phyloP scores from a whole-genome alignment of 441 rosid genomes.

The Croton laevigatus region DNA sequence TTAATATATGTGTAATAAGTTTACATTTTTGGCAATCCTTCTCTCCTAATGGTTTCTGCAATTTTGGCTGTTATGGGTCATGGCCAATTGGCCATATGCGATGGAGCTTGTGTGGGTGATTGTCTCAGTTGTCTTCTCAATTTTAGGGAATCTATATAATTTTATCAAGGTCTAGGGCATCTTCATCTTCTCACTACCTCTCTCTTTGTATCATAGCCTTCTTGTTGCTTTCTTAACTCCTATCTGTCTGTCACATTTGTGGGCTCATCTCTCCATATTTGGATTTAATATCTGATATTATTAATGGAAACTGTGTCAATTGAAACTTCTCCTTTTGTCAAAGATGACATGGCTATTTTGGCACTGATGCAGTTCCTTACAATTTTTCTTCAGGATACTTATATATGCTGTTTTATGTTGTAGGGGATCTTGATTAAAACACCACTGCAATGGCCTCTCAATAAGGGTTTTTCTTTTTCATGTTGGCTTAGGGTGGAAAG shows the following conservation, averaged over 20 bases:
- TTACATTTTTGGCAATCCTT: background rate
- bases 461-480: slow-evolving; percentile 94
- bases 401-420: slow-evolving; percentile 19
- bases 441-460: slow-evolving; percentile 93
- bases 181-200: too few relatives aligned
- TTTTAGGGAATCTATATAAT: too few relatives aligned
- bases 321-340: background rate
- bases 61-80: background rate
- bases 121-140: too few relatives aligned
- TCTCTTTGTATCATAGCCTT: too few relatives aligned
- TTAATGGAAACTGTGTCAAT: background rate
- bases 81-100: background rate
- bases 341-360: background rate
- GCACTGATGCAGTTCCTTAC: background rate
- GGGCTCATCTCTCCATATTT: too few relatives aligned
- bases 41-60: background rate
- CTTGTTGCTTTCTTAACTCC: too few relatives aligned
- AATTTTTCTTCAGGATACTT: background rate
- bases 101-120: background rate
- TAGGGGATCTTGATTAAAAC: slow-evolving; percentile 88
- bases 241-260: too few relatives aligned
- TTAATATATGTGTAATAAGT: background rate
- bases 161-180: too few relatives aligned
- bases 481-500: slow-evolving; percentile 99
- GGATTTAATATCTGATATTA: background rate